Base-by-base conservation (phyloP, 352 stramenopile genomes). In the Pythium angustatum region DNA sequence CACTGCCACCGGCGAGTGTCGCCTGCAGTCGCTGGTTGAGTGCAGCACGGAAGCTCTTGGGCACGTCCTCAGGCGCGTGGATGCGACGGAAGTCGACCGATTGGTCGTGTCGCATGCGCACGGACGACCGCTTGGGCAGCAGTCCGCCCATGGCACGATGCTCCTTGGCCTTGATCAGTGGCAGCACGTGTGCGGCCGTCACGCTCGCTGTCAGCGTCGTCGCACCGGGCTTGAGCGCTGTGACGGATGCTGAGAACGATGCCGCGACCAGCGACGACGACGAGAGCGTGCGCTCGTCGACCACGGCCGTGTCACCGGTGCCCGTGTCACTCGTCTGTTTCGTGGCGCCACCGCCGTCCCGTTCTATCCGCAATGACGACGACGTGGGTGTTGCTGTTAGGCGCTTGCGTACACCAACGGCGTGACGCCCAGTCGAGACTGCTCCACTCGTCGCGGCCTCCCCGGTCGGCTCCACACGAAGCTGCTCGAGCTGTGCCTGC, bases 31-130 rank as follows among this genome's bases (percentile, higher is more conserved):
- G 58, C 44, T 83, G 74, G 52, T 90, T 78, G 40, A 91, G 49
- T 53, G 87, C 78, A 10, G 73, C 62, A 30, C 79, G 81, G 45
- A 89, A 88, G 58, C 69, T 88, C 64, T 93, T 93, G 34, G 83
- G 83, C 38, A 93, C 85, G 38, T 88, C 72, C 49, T 87, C 75
- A 6, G 82, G 81, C 30, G 83, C 83, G 71, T 93, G 80, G 44
- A 91, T 81, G 17, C 83, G 76, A 27, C 83, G 79, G 27, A 90
- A 78, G 50, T 93, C 83, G 4, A 85, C 72, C 33, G 75, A 83
- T 38, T 78, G 78, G 44, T 93, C 83, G 54, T 90, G 68, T 1
- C 83, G 81, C 30, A 71, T 86, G 0, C 83, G 72, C 48, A 91
- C 74, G 6, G 70, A 75, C 41, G 83, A 93, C 14, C 81, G 73